Evolutionary conservation across 495 filamentous ascomycete genomes (phyloP), one percentile per base, ranked within the genome.

Genomic region (Aspergillus steynii): DNA sequence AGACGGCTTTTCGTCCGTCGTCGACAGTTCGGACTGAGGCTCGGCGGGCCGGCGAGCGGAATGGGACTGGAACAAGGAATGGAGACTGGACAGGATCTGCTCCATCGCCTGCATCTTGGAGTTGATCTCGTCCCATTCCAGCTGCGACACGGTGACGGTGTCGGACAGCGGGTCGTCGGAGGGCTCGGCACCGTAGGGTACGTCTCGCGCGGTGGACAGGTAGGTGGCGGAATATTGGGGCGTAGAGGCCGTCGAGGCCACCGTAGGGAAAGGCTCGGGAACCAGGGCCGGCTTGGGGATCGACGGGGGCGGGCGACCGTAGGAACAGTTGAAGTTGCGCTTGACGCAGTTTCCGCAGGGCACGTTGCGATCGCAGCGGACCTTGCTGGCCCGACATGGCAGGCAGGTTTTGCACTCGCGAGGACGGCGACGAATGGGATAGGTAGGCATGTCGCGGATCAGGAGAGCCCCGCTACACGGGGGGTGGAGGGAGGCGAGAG

Each of bases 331-430:
- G 72, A 85, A 83, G 61, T 89, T 86, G 61, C 88, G 80, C 72
- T 89, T 90, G 69, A 88, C 81, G 67, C 88, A 91, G 69, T 89
- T 89, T 67, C 88, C 83, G 68, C 88, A 91, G 6, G 88, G 88
- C 58, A 85, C 80, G 61, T 88, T 85, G 73, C 88, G 88, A 73
- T 90, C 87, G 71, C 88, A 91, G 73, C 88, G 89, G 52, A 82
- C 77, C 68, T 82, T 81, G 65, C 78, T 77, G 50, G 76, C 73
- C 55, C 77, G 78, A 55, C 78, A 81, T n/a, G 77, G 72, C 51
- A 79, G 70, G 57, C 78, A 81, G 25, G 78, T 79, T 69, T 81
- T 81, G 61, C 77, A 79, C 61, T 80, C 77, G 61, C 78, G 78
- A 50, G 78, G 77, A 54, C 77, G 70, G 61, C 78, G 78, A 49